These are phyloP conservation scores for Arthrobotrys musiformis DNA, from an alignment of 2,329 filamentous ascomycete genomes.

Conservation along the genomic window DNA sequence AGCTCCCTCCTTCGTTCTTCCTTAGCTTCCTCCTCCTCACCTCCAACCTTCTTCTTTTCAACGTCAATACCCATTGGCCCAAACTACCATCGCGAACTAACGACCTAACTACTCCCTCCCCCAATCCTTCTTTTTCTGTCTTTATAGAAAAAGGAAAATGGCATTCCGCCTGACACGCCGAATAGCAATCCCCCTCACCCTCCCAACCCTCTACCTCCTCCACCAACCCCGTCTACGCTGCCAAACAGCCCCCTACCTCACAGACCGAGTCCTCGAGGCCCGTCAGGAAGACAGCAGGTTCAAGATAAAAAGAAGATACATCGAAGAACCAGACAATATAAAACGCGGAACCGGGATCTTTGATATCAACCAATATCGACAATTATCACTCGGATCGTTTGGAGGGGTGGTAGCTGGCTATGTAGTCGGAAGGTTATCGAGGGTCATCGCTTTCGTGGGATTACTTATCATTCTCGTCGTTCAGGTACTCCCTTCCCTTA, in stretches of 20 bases:
- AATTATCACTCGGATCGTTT: constrained; percentile 42
- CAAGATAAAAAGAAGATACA: background rate
- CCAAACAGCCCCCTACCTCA: constrained; percentile 30
- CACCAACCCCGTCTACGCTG: constrained; percentile 41
- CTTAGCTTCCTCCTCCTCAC: background rate
- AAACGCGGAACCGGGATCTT: background rate
- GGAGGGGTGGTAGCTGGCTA: constrained; percentile 35
- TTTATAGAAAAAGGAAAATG: constrained; percentile 3
- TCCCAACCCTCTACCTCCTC: constrained; percentile 45
- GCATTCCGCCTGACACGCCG: constrained; percentile 42
- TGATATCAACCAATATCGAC: constrained; percentile 17
- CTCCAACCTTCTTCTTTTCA: background rate
- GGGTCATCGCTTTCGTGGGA: constrained; percentile 19
- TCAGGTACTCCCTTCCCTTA: too few relatives aligned
- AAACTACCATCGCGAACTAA: background rate
- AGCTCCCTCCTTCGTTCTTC: background rate
- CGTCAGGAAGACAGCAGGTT: background rate
- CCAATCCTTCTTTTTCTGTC: background rate
- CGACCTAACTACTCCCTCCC: background rate
- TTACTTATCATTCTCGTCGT: constrained; percentile 26
- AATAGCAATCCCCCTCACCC: constrained; percentile 37
- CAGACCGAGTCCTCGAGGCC: constrained; percentile 31
- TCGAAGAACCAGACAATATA: background rate
- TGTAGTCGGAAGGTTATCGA: constrained; percentile 24
- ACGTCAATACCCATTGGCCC: background rate